Evolutionary conservation across 148 eudicot genomes (phyloP), one percentile per base, ranked within the genome.

Genomic region (Diospyros kaki): DNA sequence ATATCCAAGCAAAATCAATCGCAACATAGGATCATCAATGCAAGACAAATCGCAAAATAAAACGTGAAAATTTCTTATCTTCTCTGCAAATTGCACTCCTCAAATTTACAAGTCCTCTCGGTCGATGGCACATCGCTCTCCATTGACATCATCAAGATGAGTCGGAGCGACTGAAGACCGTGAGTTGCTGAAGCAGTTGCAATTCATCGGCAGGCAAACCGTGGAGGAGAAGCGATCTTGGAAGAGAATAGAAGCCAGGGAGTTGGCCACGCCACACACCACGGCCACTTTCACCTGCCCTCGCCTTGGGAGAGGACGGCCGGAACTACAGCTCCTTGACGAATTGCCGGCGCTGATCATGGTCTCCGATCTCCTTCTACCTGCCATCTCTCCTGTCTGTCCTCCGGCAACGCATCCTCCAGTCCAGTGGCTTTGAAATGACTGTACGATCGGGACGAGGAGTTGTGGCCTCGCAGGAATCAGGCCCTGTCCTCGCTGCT

Each of bases 261-360:
- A 82, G 54, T 75, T 62, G 64, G 83, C 83, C n/a, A 85, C 65
- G 28, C 79, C 76, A 45, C 42, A 63, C 5, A 77, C 83, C 42
- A 85, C 79, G 10, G 75, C 79, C 56, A 28, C 74, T 74, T 77
- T 79, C 38, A 85, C 85, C 72, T 77, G 82, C 1, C 86, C 86
- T 50, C 83, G 72, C 71, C 71, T 80, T 0, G 86, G 86, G 41
- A 66, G 71, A 79, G 44, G 70, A 83, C 83, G 86, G 76, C 73
- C 62, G 62, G 55, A 60, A 61, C 44, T 45, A 4, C 41, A 59
- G 74, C 71, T 81, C 42, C 68, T 51, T 15, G 56, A 50, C 52
- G 66, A 60, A 71, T 73, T 70, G 40, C 81, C 66, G 52, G 76
- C 55, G 28, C 58, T 60, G 50, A 72, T 68, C 63, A 41, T 38